Conservation (phyloP, 352 stramenopile species). For the Phytophthora syringae region DNA sequence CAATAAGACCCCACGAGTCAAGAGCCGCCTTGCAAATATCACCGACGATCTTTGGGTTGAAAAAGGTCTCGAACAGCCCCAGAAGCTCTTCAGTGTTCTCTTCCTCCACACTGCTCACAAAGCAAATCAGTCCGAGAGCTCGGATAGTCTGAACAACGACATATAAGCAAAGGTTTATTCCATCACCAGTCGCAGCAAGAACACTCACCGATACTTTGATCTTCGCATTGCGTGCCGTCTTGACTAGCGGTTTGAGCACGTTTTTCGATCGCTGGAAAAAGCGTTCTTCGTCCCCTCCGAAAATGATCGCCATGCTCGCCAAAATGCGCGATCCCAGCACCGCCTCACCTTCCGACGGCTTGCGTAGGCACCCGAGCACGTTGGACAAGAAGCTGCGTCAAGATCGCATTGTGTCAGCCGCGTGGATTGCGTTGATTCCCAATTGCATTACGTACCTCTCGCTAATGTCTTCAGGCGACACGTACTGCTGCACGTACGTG, state of each 20-base stretch:
- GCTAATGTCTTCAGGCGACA: conserved; percentile 67
- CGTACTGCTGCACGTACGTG: conserved; percentile 67
- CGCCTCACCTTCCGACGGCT: conserved; percentile 76
- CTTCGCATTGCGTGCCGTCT: conserved; percentile 60
- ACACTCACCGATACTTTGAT: conserved; percentile 70
- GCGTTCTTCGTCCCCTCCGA: conserved; percentile 74
- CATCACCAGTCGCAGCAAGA: background rate
- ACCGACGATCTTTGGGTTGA: conserved; percentile 67
- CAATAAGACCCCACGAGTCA: conserved; percentile 77
- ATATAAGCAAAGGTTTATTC: background rate
- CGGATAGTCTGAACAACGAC: conserved; percentile 54
- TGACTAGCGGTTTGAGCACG: conserved; percentile 75
- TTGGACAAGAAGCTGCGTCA: conserved; percentile 70
- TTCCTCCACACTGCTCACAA: conserved; percentile 79
- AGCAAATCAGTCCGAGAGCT: conserved; percentile 75
- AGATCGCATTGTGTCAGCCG: background rate
- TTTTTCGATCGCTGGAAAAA: conserved; percentile 80
- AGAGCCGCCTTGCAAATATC: conserved; percentile 72
- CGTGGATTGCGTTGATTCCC: background rate
- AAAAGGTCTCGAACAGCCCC: conserved; percentile 68
- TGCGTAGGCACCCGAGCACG: conserved; percentile 68
- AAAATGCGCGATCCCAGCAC: conserved; percentile 74
- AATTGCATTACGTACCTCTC: conserved; percentile 58
- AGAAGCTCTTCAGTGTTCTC: conserved; percentile 79
- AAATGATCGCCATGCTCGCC: conserved; percentile 75